Evolutionary conservation across 768 basidiomycete genomes (phyloP), one percentile per base, ranked within the genome.

Genomic region (Cystobasidium ongulense): DNA sequence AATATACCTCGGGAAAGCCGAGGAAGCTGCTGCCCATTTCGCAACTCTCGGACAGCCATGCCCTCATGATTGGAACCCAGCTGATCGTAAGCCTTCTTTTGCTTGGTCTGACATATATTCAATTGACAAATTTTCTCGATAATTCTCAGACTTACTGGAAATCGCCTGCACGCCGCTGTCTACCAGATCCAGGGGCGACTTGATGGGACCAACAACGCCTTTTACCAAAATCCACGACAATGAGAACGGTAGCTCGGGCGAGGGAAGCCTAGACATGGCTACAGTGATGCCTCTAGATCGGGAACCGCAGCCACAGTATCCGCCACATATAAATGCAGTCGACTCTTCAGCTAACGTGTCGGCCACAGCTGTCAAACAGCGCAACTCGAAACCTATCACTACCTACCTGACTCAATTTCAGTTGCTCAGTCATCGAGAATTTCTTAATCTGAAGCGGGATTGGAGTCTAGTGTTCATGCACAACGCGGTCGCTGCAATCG

Each of bases 351-450:
- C 27, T 35, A 57, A 50, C 29, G 29, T 57, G 31, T 46, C 41
- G 1, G 25, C 66, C 11, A 52, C 41, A 36, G 46, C 70, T 18
- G 29, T 59, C 17, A 67, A 65, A 21, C 57, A 25, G 25, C 68
- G 57, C 17, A 68, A 75, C 36, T 15, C 63, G 0, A 65, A 59
- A 29, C 92, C 88, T 79, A 85, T 86, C 2, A 85, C 91, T 10
- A 90, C 91, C 1, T 91, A 91, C 82, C 84, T 98, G 78, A 96
- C 94, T 0, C 94, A 96, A 80, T 81, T 96, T 43, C 84, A 95
- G 80, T 87, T 89, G 25, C 83, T 97, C 2, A 88, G 86, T 31
- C 88, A 88, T 1, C 84, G 94, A 72, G 92, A 95, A 81, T 91
- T 88, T 90, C 91, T 89, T 81, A 86, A 89, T 57, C 80, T 97